Evolutionary conservation across 1,284 basidiomycete genomes (phyloP), one percentile per base, ranked within the genome.

Genomic region (Moesziomyces sp.): DNA sequence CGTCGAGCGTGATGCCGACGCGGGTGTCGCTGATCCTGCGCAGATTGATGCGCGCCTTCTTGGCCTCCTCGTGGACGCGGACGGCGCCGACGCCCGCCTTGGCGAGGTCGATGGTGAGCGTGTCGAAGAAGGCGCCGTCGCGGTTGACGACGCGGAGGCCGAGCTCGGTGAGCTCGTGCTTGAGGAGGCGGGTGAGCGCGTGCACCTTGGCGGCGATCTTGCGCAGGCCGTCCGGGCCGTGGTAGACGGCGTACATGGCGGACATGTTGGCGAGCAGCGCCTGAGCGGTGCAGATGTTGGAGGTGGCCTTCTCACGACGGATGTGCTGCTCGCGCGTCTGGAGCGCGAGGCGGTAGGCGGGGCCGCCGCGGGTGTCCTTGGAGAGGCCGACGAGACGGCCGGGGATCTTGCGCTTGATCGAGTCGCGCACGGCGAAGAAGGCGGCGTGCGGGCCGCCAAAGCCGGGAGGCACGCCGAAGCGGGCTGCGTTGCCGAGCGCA

Each of bases 371-470:
- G 3, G 88, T 86, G 84, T 97, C 96, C 73, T 91, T 91, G 85
- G 92, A 94, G 26, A 92, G 87, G 57, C 96, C 96, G 81, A 99
- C 93, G 58, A 99, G 86, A 71, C 96, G 89, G 65, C 96, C 96
- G 21, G 96, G 96, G 90, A 98, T 97, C 87, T 95, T 97, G 69
- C 96, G 88, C 88, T 97, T 99, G 69, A 99, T 87, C 77, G 89
- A 90, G 69, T 99, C 94, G 24, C 91, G 92, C 68, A 93, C 93
- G 8, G 96, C 92, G 84, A 99, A 99, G 89, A 99, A 99, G 9
- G 93, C 94, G 18, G 91, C 94, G 62, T 86, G 85, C 8, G 85
- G 85, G 23, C 85, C 85, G 49, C 85, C 85, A 64, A 81, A 84
- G 28, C 85, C 85, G 30, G 85, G 82, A n/a, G 84, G 84, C 5